Evolutionary conservation across 2,329 filamentous ascomycete species (phyloP).

Genomic region (Alternaria gansuensis): DNA sequence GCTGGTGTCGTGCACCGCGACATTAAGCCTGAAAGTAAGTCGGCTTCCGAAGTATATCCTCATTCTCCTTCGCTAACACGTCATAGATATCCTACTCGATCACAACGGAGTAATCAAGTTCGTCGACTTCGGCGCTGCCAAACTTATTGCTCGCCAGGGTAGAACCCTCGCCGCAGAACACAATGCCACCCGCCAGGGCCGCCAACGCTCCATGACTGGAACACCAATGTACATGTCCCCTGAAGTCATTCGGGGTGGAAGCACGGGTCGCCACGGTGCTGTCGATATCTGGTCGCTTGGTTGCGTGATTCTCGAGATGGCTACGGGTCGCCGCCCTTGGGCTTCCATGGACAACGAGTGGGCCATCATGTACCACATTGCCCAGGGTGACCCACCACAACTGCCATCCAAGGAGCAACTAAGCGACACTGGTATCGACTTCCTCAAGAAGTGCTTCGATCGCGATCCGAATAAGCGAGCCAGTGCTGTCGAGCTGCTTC

Average conservation of each 20-base stretch:
- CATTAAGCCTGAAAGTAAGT: constrained; percentile 95
- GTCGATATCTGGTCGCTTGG: constrained; percentile 97
- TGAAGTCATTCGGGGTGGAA: constrained; percentile 91
- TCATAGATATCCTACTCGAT: constrained; percentile 83
- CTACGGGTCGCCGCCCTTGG: constrained; percentile 92
- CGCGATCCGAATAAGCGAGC: constrained; percentile 81
- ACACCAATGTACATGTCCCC: constrained; percentile 99
- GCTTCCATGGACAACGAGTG: constrained; percentile 97
- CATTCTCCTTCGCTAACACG: not conserved
- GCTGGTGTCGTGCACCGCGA: constrained; percentile 93
- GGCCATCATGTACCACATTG: constrained; percentile 99
- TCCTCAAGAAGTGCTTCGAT: constrained; percentile 85
- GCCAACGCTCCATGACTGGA: constrained; percentile 91
- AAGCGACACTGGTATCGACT: constrained; percentile 84
- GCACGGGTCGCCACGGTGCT: constrained; percentile 76
- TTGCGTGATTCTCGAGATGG: constrained; percentile 97
- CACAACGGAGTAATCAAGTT: constrained; percentile 99
- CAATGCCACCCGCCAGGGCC: constrained; percentile 58
- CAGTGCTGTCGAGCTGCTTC: constrained; percentile 85
- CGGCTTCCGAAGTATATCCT: not conserved
- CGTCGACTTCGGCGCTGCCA: constrained; percentile 97
- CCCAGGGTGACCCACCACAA: constrained; percentile 91
- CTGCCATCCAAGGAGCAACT: constrained; percentile 84
- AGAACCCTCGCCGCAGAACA: constrained; percentile 79
- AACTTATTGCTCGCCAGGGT: constrained; percentile 93